Conservation (phyloP, 176 grass and related monocot genomes). For the Luzula sylvatica region DNA sequence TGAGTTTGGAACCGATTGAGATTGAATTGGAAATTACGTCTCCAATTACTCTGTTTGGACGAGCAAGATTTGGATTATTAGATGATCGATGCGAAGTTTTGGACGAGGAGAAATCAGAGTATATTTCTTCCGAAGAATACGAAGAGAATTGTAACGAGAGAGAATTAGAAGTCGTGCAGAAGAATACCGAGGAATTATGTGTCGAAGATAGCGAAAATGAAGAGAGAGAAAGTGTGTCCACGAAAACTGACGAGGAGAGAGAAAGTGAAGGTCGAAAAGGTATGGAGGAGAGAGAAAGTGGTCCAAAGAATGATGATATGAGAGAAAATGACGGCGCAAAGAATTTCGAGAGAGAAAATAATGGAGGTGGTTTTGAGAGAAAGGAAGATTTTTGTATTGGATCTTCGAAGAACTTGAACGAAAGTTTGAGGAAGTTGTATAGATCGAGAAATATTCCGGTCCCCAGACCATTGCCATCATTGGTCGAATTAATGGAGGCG, state of each 20-base stretch:
- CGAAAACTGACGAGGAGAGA: too few species aligned
- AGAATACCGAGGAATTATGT: neutral
- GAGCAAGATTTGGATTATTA: constrained; percentile 55
- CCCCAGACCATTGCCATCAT: constrained; percentile 57
- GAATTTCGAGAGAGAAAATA: neutral
- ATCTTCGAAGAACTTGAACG: constrained; percentile 45
- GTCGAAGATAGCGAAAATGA: constrained; percentile 8
- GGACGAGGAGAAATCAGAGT: constrained; percentile 39
- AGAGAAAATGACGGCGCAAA: neutral
- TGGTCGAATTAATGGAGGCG: constrained; percentile 45
- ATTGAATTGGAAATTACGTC: constrained; percentile 38
- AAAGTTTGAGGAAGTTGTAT: constrained; percentile 77
- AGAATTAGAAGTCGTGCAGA: neutral
- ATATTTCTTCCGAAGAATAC: constrained; percentile 6
- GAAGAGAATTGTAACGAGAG: too few species aligned
- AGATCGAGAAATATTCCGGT: constrained; percentile 80
- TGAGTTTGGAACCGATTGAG: constrained; percentile 33
- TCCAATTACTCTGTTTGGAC: constrained; percentile 74
- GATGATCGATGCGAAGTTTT: constrained; percentile 39
- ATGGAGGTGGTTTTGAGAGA: neutral
- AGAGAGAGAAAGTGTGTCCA: neutral
- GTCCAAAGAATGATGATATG: too few species aligned
- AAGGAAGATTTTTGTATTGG: constrained; percentile 17
- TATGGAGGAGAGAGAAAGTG: too few species aligned
- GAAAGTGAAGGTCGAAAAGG: too few species aligned